Evolutionary conservation across 352 stramenopile genomes (phyloP).

Genomic region (Halophytophthora polymorphica): DNA sequence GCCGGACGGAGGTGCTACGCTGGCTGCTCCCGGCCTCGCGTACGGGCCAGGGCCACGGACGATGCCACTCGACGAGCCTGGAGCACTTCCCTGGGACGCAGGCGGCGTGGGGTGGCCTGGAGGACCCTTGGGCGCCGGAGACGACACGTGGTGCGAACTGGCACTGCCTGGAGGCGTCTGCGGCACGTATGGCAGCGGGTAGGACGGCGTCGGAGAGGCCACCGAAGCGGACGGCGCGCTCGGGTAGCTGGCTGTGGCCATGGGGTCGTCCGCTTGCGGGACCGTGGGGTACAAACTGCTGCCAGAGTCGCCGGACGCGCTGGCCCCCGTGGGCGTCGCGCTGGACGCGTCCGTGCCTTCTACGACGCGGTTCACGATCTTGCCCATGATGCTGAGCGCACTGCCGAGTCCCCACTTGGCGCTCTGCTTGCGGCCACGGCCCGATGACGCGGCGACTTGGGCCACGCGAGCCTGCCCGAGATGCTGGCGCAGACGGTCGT

Average conservation of each 20-base stretch:
- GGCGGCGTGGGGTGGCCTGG: conserved; percentile 28
- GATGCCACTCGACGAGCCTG: conserved; percentile 22
- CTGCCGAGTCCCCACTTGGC: conserved; percentile 80
- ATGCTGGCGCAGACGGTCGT: conserved; percentile 83
- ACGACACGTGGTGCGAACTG: conserved; percentile 6
- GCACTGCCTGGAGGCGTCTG: conserved; percentile 20
- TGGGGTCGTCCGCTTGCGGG: conserved; percentile 30
- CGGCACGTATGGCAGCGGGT: conserved; percentile 21
- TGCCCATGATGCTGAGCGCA: conserved; percentile 83
- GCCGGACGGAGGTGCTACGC: conserved; percentile 12
- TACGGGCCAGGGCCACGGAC: conserved; percentile 14
- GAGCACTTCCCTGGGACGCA: conserved; percentile 22
- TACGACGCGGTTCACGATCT: conserved; percentile 84
- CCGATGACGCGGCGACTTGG: conserved; percentile 48
- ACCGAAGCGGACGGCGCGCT: conserved; percentile 13
- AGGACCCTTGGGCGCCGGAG: conserved; percentile 12
- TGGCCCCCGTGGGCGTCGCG: conserved; percentile 6
- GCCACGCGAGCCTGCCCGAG: conserved; percentile 75
- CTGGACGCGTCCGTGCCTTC: conserved; percentile 58
- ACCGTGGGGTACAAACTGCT: conserved; percentile 9
- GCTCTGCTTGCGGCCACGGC: conserved; percentile 38
- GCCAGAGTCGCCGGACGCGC: conserved; percentile 1
- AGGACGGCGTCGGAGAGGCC: conserved; percentile 11
- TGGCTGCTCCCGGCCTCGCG: conserved; percentile 6
- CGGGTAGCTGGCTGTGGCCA: conserved; percentile 26